Evolutionary conservation across 1,284 basidiomycete species (phyloP), one percentile per base, ranked within the genome.

Genomic region (Ustilago esculenta): DNA sequence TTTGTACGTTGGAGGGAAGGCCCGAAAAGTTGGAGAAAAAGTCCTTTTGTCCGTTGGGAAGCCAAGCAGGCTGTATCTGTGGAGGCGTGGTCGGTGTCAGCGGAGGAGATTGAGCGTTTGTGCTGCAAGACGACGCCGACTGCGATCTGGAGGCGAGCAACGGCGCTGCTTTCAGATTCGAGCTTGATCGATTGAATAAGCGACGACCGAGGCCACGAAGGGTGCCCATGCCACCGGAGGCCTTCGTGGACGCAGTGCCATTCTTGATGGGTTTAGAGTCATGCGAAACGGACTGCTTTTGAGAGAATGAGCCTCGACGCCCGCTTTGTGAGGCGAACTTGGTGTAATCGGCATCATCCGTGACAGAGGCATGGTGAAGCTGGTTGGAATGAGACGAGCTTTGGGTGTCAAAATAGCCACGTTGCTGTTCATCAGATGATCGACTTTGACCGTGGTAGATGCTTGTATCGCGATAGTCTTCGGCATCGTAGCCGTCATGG

Each of bases 31-130:
- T 64, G 27, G 52, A 18, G 45, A 64, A 72, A 23, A 72, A 61
- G 43, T 66, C 69, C 39, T 72, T 72, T 18, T 63, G 56, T 2
- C 60, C 64, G 36, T 71, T 68, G 17, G 65, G 53, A n/a, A 67
- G 46, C 50, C 54, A 63, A 5, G 60, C 46, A 7, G 66, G 63
- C 34, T 64, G 58, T 1, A 68, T 39, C 3, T 36, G 50, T 11
- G 45, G 60, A 12, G 69, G 69, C 2, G 64, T 68, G 2, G 65
- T 68, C 4, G 69, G 69, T 1, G 69, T 72, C 1, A 56, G 32
- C 5, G 69, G 69, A n/a, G 69, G 69, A 6, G 59, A 64, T 10
- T 64, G 63, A 5, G 56, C 45, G 12, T 46, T 50, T 15, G 54
- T 59, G 33, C 57, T 60, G 23, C 44, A 50, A 8, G 58, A 64